Percentiles rank a stretch among this genome's conserved stretches.
These are phyloP conservation scores for Apiotrichum laibachii DNA, from an alignment of 1,284 basidiomycete genomes.

Conservation along the genomic window DNA sequence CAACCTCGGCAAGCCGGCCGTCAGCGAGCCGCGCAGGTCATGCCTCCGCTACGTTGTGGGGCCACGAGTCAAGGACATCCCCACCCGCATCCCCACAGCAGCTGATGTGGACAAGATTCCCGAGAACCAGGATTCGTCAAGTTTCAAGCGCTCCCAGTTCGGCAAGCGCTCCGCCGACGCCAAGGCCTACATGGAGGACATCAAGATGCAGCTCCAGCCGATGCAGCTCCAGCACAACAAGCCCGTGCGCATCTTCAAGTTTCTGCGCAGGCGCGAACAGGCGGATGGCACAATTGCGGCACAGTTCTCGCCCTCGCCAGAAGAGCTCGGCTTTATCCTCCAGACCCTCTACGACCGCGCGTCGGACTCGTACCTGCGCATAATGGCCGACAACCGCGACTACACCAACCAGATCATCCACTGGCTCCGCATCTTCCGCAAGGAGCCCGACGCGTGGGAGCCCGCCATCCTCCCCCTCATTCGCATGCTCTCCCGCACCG, in stretches of 20 bases:
- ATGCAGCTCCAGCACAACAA: constrained; percentile 13
- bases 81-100: not conserved
- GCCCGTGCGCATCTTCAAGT: constrained; percentile 30
- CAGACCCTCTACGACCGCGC: constrained; percentile 21
- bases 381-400: constrained; percentile 32
- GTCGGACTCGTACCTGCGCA: constrained; percentile 25
- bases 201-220: constrained; percentile 1
- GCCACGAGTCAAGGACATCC: not conserved
- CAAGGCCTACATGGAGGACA: constrained; percentile 2
- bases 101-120: not conserved
- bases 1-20: not conserved
- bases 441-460: constrained; percentile 31
- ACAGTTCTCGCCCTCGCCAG: constrained; percentile 23
- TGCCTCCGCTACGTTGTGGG: not conserved
- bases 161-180: not conserved
- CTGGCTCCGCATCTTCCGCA: constrained; percentile 27
- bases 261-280: constrained; percentile 18
- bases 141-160: not conserved
- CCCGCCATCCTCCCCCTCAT: constrained; percentile 25
- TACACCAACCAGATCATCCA: constrained; percentile 25
- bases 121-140: constrained; percentile 1
- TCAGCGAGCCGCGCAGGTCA: not conserved
- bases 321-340: constrained; percentile 30
- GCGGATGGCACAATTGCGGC: constrained; percentile 6
- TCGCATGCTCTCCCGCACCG: constrained; percentile 33